Conservation (phyloP, 345 rosid genomes). For the Populus simonii region DNA sequence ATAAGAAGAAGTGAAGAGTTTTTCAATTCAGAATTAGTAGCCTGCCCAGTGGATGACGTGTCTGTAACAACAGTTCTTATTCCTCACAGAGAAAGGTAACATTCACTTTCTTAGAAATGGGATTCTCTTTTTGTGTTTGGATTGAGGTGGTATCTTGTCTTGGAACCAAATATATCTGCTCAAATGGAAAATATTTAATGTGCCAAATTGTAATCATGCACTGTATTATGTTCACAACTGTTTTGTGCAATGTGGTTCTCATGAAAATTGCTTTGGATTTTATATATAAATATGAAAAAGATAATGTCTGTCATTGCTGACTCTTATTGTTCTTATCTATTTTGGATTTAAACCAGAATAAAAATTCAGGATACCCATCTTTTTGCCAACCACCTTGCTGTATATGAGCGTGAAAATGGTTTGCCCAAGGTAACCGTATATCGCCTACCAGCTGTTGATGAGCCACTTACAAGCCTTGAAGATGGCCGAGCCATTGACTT, state of each 20-base stretch:
- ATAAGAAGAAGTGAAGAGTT: conserved; percentile 66
- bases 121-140: neutral
- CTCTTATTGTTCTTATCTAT: neutral
- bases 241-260: too few species aligned
- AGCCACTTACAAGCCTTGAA: conserved; percentile 63
- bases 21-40: conserved; percentile 79
- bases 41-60: conserved; percentile 58
- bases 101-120: neutral
- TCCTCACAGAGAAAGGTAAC: conserved; percentile 82
- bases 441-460: conserved; percentile 65
- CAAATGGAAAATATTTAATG: too few species aligned
- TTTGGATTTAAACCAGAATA: conserved; percentile 40
- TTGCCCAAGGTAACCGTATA: conserved; percentile 57
- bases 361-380: conserved; percentile 78
- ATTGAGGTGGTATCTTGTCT: neutral
- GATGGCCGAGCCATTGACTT: conserved; percentile 61
- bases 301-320: too few species aligned
- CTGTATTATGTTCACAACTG: too few species aligned
- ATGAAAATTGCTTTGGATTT: too few species aligned
- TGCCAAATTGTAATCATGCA: too few species aligned
- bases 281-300: too few species aligned
- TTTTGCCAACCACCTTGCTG: conserved; percentile 71
- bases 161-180: too few species aligned
- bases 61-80: conserved; percentile 61
- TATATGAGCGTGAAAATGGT: conserved; percentile 78